A percentile compares a stretch with the other conserved stretches of the same genome.
These are phyloP conservation scores for Grifola frondosa DNA, from an alignment of 1,284 basidiomycete species.

Conservation along the genomic window DNA sequence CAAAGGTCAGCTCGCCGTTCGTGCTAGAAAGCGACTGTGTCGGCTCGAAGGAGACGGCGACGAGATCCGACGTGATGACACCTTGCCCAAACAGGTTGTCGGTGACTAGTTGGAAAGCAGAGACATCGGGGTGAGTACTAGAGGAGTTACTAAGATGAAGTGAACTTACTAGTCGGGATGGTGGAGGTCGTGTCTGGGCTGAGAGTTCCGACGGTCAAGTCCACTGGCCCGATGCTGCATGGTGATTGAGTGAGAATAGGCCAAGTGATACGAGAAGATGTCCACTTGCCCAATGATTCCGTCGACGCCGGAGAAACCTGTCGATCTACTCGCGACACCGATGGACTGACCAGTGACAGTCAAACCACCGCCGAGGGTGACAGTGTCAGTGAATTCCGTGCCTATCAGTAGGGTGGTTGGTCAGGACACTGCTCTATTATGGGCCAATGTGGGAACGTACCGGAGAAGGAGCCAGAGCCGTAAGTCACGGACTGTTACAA, in stretches of 20 bases:
- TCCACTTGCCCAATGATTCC: conserved; percentile 43
- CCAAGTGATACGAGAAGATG: not conserved
- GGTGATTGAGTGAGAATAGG: not conserved
- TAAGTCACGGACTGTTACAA: conserved; percentile 43
- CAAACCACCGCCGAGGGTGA: conserved; percentile 22
- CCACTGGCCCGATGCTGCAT: conserved; percentile 44
- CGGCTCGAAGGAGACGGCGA: conserved; percentile 49
- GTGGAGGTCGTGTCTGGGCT: conserved; percentile 13
- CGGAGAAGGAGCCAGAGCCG: conserved; percentile 50
- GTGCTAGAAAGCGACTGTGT: conserved; percentile 29
- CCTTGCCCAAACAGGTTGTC: conserved; percentile 46
- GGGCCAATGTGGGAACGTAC: conserved; percentile 18
- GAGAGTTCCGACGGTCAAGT: conserved; percentile 35
- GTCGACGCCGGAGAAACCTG: conserved; percentile 41
- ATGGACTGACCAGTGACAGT: conserved; percentile 42
- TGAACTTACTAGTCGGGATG: conserved; percentile 17
- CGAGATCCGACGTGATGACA: conserved; percentile 25
- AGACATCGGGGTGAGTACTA: not conserved
- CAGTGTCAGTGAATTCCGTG: conserved; percentile 26
- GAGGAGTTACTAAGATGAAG: not conserved
- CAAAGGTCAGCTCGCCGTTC: conserved; percentile 38
- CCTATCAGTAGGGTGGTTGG: conserved; percentile 3
- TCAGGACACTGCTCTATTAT: not conserved
- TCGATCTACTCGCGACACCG: conserved; percentile 45
- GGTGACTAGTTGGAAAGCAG: conserved; percentile 30